Conservation (phyloP, 352 stramenopile genomes). For the Globisporangium lucens region DNA sequence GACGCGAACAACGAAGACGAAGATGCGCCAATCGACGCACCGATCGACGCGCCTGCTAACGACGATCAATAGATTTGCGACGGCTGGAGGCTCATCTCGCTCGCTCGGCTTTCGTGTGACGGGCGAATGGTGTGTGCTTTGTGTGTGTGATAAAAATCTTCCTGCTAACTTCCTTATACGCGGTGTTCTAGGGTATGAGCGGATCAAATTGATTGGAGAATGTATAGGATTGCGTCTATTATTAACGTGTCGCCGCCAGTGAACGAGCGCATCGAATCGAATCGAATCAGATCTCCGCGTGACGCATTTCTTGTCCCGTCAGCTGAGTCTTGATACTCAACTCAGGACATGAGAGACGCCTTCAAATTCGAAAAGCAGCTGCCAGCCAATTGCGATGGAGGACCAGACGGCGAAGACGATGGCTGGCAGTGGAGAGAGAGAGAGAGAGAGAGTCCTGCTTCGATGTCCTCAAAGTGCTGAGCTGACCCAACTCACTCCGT, state of each 20-base stretch:
- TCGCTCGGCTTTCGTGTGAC: not conserved
- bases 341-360: not conserved
- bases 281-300: not conserved
- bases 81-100: too few relatives aligned
- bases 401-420: not conserved
- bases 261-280: not conserved
- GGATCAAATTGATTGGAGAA: not conserved
- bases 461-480: not conserved
- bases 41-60: not conserved
- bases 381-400: not conserved
- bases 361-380: not conserved
- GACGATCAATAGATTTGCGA: conserved; percentile 9
- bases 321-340: not conserved
- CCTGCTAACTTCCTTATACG: not conserved
- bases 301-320: not conserved
- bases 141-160: not conserved
- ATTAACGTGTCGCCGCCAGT: not conserved
- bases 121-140: too few relatives aligned
- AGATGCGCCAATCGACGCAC: conserved; percentile 12
- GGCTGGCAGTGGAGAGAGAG: not conserved
- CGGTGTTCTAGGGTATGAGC: not conserved
- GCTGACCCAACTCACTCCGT: not conserved
- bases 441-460: not conserved
- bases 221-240: not conserved
- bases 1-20: conserved; percentile 24